phyloP scores from a whole-genome alignment of 805 yeast species.

The Candida cerambycidarum region DNA sequence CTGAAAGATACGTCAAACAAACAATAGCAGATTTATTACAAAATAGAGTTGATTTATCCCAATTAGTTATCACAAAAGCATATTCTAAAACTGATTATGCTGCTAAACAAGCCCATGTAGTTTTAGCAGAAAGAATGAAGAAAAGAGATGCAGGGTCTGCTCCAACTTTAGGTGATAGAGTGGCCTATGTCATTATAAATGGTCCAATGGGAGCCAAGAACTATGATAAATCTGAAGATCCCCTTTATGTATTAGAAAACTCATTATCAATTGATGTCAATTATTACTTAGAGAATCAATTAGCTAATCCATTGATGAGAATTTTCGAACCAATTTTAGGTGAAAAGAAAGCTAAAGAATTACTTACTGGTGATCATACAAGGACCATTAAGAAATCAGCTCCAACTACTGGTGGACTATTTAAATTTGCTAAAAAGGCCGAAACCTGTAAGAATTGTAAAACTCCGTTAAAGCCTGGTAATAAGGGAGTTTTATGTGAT shows the following conservation, averaged over 20 bases:
- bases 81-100: constrained; percentile 87
- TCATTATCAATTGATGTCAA: constrained; percentile 92
- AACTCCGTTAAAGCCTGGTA: constrained; percentile 61
- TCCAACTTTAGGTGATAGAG: constrained; percentile 96
- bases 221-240: constrained; percentile 96
- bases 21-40: constrained; percentile 89
- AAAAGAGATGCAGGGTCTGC: constrained; percentile 98
- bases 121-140: constrained; percentile 91
- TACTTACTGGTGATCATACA: constrained; percentile 83
- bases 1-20: constrained; percentile 79
- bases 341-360: constrained; percentile 73
- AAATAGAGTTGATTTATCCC: constrained; percentile 89
- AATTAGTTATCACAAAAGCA: constrained; percentile 90
- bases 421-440: constrained; percentile 88
- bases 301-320: constrained; percentile 88
- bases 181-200: constrained; percentile 86
- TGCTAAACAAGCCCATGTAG: constrained; percentile 96
- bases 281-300: constrained; percentile 89
- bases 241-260: constrained; percentile 87
- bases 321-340: constrained; percentile 96
- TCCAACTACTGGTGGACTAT: constrained; percentile 80
- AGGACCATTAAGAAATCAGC: constrained; percentile 71
- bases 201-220: constrained; percentile 76
- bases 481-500: constrained; percentile 75
- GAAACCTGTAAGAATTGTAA: constrained; percentile 88